Evolutionary conservation across 1,284 basidiomycete species (phyloP).

Genomic region (Mycena citricolor): DNA sequence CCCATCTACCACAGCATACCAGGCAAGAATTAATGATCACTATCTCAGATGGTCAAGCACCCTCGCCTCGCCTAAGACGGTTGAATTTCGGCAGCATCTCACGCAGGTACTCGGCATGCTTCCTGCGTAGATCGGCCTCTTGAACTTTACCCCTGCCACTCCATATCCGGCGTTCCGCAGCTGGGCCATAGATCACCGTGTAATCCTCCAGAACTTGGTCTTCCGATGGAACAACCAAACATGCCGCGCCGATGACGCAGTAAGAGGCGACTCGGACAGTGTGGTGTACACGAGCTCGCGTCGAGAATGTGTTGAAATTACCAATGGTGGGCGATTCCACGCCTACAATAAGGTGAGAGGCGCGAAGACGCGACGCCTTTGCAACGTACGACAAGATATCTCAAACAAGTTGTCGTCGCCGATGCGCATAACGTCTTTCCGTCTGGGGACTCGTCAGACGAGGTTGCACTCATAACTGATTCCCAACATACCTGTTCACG

Average conservation of each 20-base stretch:
- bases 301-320: constrained; percentile 81
- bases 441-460: constrained; percentile 37
- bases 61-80: constrained; percentile 62
- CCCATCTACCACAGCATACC: not conserved
- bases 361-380: constrained; percentile 3
- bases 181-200: constrained; percentile 81
- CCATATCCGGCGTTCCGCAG: constrained; percentile 75
- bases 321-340: constrained; percentile 85
- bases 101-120: constrained; percentile 87
- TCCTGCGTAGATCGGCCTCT: constrained; percentile 79
- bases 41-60: constrained; percentile 32
- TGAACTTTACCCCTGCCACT: constrained; percentile 84
- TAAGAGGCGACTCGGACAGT: constrained; percentile 75
- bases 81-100: constrained; percentile 92
- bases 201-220: constrained; percentile 82
- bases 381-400: constrained; percentile 80
- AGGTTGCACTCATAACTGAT: not conserved
- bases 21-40: not conserved
- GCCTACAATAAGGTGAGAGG: constrained; percentile 43
- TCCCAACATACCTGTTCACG: constrained; percentile 65
- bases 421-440: constrained; percentile 85
- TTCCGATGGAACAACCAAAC: constrained; percentile 70
- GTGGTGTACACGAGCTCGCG: constrained; percentile 76
- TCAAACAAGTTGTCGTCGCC: constrained; percentile 93
- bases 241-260: constrained; percentile 81